Conservation (phyloP, 768 basidiomycete genomes). For the Tubosaeta sp. region DNA sequence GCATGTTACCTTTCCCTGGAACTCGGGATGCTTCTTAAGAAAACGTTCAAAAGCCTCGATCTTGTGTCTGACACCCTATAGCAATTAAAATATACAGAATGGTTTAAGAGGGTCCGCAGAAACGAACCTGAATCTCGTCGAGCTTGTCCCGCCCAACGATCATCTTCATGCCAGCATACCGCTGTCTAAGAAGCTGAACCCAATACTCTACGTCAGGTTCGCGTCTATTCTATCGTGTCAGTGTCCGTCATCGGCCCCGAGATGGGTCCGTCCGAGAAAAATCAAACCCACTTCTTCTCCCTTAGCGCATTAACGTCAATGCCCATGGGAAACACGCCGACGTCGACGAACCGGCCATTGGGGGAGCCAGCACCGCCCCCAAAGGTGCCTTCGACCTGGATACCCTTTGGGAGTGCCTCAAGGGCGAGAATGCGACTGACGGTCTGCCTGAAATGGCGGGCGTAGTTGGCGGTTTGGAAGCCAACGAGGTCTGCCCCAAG, state of each 20-base stretch:
- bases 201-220: constrained; percentile 80
- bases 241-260: constrained; percentile 2
- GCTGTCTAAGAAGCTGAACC: constrained; percentile 72
- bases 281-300: constrained; percentile 52
- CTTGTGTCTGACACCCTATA: constrained; percentile 74
- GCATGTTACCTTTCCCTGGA: constrained; percentile 58
- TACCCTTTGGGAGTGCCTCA: constrained; percentile 81
- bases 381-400: constrained; percentile 47
- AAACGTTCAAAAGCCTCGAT: constrained; percentile 80
- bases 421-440: constrained; percentile 74
- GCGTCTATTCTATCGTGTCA: constrained; percentile 37
- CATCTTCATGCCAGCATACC: constrained; percentile 82
- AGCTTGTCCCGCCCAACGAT: constrained; percentile 87
- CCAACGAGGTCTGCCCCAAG: constrained; percentile 93
- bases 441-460: constrained; percentile 82
- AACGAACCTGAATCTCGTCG: constrained; percentile 62
- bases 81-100: not conserved
- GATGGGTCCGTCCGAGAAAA: constrained; percentile 2
- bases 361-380: constrained; percentile 3
- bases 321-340: constrained; percentile 87
- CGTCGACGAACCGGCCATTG: constrained; percentile 68
- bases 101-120: not conserved
- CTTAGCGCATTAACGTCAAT: constrained; percentile 72
- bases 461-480: constrained; percentile 85
- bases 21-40: constrained; percentile 74